Conservation (phyloP, 2,329 filamentous ascomycete genomes). For the Diaporthe eres region DNA sequence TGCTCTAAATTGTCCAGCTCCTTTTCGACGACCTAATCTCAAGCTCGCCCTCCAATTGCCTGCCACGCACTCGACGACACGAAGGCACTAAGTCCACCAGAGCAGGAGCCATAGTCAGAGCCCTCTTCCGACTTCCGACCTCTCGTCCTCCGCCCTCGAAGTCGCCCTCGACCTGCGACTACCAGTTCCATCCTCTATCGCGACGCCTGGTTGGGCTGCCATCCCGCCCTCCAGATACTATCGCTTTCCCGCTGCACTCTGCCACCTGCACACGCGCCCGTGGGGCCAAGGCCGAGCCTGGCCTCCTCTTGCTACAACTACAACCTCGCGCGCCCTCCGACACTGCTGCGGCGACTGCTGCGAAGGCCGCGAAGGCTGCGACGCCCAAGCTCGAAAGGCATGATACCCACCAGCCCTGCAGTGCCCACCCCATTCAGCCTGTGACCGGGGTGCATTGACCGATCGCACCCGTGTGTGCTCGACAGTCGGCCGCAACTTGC, state of each 20-base stretch:
- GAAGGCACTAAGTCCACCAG: constrained; percentile 19
- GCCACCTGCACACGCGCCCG: background rate
- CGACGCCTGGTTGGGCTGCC: constrained; percentile 13
- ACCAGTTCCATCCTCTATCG: background rate
- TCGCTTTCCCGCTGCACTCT: background rate
- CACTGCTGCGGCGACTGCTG: constrained; percentile 23
- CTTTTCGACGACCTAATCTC: constrained; percentile 39
- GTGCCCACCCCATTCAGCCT: constrained; percentile 21
- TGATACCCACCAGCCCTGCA: constrained; percentile 21
- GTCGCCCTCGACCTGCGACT: constrained; percentile 11
- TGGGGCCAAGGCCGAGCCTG: background rate
- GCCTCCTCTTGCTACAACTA: background rate
- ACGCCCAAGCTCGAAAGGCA: constrained; percentile 27
- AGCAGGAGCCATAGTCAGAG: constrained; percentile 7
- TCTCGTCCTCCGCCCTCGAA: constrained; percentile 1
- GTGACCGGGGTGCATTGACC: constrained; percentile 30
- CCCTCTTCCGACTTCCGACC: background rate
- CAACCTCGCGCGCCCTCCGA: background rate
- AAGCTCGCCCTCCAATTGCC: constrained; percentile 27
- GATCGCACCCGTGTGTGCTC: constrained; percentile 26
- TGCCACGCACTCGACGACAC: constrained; percentile 27
- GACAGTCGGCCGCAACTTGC: constrained; percentile 26
- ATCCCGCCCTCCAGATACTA: background rate
- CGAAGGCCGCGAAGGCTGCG: background rate
- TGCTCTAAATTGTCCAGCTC: constrained; percentile 40